Conservation (phyloP, 164 flowering plant genomes). For the Santalum album region DNA sequence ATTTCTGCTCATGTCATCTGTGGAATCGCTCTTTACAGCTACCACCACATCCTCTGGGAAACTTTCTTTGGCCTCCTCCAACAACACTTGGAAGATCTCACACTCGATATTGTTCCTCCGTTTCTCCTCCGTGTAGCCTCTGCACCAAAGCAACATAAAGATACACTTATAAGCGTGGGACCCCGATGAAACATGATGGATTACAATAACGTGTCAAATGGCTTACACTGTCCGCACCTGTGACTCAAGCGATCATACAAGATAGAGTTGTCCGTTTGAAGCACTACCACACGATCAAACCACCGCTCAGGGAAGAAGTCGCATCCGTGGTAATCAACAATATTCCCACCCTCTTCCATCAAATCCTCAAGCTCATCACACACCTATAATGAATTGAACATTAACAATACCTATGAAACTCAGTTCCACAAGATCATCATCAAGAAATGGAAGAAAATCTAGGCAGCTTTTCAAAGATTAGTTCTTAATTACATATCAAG, state of each 20-base stretch:
- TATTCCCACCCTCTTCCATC: conserved; percentile 90
- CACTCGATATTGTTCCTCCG: conserved; percentile 79
- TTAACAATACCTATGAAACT: background rate
- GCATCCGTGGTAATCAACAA: conserved; percentile 92
- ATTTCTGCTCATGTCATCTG: conserved; percentile 65
- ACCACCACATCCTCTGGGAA: conserved; percentile 64
- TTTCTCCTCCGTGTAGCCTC: conserved; percentile 78
- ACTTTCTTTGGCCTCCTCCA: conserved; percentile 83
- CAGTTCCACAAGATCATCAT: background rate
- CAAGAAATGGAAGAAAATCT: too few species aligned
- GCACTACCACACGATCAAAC: conserved; percentile 91
- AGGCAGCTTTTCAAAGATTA: background rate
- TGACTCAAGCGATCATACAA: conserved; percentile 67
- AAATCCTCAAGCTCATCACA: conserved; percentile 91
- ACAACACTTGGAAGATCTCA: conserved; percentile 81
- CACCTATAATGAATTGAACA: conserved; percentile 53
- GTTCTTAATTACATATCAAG: background rate
- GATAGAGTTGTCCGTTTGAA: conserved; percentile 77
- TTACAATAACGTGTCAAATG: background rate
- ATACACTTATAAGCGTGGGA: background rate
- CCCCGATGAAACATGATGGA: background rate
- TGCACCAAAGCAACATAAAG: conserved; percentile 18
- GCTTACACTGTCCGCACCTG: conserved; percentile 34
- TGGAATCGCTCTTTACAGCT: conserved; percentile 57
- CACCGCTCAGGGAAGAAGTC: conserved; percentile 96